These are phyloP conservation scores for Solanum piurae DNA, from an alignment of 257 asterid genomes.

Conservation along the genomic window DNA sequence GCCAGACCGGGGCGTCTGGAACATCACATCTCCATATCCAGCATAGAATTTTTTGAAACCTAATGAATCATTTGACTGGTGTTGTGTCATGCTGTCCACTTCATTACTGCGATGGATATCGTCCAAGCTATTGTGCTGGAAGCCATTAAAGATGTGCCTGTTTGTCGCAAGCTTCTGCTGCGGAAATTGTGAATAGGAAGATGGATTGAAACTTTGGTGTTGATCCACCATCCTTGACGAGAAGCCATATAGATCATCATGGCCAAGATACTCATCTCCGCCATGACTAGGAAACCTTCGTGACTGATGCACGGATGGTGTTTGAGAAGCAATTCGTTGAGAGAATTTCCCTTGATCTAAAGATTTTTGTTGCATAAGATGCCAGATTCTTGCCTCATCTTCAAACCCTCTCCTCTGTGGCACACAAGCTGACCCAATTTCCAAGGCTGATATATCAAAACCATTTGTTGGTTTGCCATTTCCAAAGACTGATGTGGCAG, in stretches of 20 bases:
- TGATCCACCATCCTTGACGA: conserved; percentile 39
- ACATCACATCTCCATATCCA: conserved; percentile 60
- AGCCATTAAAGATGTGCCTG: conserved; percentile 23
- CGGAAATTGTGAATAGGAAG: conserved; percentile 32
- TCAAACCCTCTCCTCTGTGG: conserved; percentile 27
- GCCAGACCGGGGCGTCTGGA: conserved; percentile 41
- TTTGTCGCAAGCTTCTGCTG: conserved; percentile 42
- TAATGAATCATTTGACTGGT: conserved; percentile 48
- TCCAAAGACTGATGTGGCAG: conserved; percentile 32
- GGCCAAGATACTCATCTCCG: conserved; percentile 22
- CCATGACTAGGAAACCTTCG: conserved; percentile 12
- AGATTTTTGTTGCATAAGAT: conserved; percentile 50
- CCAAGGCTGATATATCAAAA: conserved; percentile 24
- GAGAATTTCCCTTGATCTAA: conserved; percentile 28
- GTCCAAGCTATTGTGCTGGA: conserved; percentile 25
- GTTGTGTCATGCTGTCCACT: conserved; percentile 19
- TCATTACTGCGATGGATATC: conserved; percentile 41
- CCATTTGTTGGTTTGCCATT: conserved; percentile 32
- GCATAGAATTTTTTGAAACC: conserved; percentile 50
- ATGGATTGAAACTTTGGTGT: conserved; percentile 24
- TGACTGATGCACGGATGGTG: conserved; percentile 29
- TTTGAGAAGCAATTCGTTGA: conserved; percentile 39
- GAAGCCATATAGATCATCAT: conserved; percentile 28
- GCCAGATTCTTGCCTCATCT: conserved; percentile 61
- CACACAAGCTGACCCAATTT: conserved; percentile 9